phyloP scores from a whole-genome alignment of 1,284 basidiomycete genomes.

The Leccinum pachyderme region DNA sequence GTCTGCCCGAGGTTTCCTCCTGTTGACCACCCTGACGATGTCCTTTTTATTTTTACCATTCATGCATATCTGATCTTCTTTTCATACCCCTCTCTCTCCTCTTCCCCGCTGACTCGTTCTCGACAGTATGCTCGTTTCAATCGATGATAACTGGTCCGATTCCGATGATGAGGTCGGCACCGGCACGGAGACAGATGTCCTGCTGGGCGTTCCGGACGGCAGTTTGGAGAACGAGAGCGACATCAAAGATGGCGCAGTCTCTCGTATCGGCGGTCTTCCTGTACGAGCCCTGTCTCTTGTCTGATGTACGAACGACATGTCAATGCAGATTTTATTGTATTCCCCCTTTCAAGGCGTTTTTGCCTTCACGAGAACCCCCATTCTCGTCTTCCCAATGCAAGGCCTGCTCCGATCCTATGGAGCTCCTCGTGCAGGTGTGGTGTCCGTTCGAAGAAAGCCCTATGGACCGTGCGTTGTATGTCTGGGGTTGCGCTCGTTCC shows the following conservation, averaged over 20 bases:
- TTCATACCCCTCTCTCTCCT: slow-evolving; percentile 6
- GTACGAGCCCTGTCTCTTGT: slow-evolving; percentile 60
- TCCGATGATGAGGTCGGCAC: slow-evolving; percentile 60
- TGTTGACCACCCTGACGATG: slow-evolving; percentile 58
- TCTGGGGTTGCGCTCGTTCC: slow-evolving; percentile 72
- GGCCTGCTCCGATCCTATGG: slow-evolving; percentile 67
- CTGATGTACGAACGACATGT: slow-evolving; percentile 32
- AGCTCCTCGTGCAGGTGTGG: slow-evolving; percentile 80
- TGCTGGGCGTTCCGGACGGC: slow-evolving; percentile 78
- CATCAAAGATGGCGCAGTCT: slow-evolving; percentile 70
- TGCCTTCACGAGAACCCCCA: slow-evolving; percentile 52
- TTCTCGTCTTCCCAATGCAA: slow-evolving; percentile 64
- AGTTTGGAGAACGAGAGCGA: slow-evolving; percentile 53
- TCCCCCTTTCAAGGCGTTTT: slow-evolving; percentile 49
- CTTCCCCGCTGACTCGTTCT: slow-evolving; percentile 22
- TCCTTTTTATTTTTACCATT: slow-evolving; percentile 70
- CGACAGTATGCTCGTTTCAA: slow-evolving; percentile 35
- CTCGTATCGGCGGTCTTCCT: slow-evolving; percentile 82
- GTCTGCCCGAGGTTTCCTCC: slow-evolving; percentile 59
- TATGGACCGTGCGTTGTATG: slow-evolving; percentile 76
- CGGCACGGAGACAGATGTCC: slow-evolving; percentile 66
- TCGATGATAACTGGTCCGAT: slow-evolving; percentile 71
- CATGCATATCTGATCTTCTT: slow-evolving; percentile 79
- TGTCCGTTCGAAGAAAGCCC: slow-evolving; percentile 81
- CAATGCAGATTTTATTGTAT: slow-evolving; percentile 32